phyloP scores from a whole-genome alignment of 2,329 filamentous ascomycete species.

The Penicillium sp. region DNA sequence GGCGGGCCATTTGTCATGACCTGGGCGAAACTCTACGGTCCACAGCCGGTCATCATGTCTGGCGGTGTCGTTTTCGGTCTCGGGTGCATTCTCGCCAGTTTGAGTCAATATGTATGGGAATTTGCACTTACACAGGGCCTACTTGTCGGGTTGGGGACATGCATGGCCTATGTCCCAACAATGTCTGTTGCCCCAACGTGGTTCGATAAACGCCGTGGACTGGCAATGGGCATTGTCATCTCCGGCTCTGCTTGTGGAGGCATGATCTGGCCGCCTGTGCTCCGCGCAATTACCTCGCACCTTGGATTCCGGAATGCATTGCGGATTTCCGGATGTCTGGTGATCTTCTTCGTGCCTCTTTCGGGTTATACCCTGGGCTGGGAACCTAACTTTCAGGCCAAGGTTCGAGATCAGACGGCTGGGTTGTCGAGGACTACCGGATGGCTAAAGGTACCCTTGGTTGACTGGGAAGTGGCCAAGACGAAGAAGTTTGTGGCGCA shows the following conservation, averaged over 20 bases:
- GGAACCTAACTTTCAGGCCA: slow-evolving; percentile 34
- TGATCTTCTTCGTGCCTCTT: slow-evolving; percentile 32
- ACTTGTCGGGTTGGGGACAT: slow-evolving; percentile 44
- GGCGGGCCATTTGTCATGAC: slow-evolving; percentile 41
- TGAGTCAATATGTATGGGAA: slow-evolving; percentile 40
- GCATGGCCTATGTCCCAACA: slow-evolving; percentile 44
- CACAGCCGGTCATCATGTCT: slow-evolving; percentile 35
- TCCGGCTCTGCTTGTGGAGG: slow-evolving; percentile 47
- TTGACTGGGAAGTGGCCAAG: slow-evolving; percentile 34
- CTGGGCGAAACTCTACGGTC: slow-evolving; percentile 41
- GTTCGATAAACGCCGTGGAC: slow-evolving; percentile 41
- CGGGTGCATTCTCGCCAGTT: slow-evolving; percentile 39
- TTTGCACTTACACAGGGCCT: slow-evolving; percentile 43
- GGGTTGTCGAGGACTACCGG: slow-evolving; percentile 21
- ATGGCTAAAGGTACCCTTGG: slow-evolving; percentile 34
- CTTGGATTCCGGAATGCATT: slow-evolving; percentile 46
- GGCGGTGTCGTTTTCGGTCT: slow-evolving; percentile 42
- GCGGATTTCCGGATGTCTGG: slow-evolving; percentile 37
- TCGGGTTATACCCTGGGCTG: slow-evolving; percentile 33
- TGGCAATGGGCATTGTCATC: slow-evolving; percentile 47
- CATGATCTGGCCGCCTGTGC: slow-evolving; percentile 43
- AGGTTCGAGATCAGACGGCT: slow-evolving; percentile 23
- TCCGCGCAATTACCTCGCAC: slow-evolving; percentile 35
- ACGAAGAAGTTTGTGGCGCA: slow-evolving; percentile 43
- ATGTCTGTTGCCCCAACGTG: slow-evolving; percentile 45